Percentiles rank a stretch among this genome's conserved stretches.
Evolutionary conservation across 202 grass and related monocot species (phyloP).

Genomic region (Eragrostis tef): DNA sequence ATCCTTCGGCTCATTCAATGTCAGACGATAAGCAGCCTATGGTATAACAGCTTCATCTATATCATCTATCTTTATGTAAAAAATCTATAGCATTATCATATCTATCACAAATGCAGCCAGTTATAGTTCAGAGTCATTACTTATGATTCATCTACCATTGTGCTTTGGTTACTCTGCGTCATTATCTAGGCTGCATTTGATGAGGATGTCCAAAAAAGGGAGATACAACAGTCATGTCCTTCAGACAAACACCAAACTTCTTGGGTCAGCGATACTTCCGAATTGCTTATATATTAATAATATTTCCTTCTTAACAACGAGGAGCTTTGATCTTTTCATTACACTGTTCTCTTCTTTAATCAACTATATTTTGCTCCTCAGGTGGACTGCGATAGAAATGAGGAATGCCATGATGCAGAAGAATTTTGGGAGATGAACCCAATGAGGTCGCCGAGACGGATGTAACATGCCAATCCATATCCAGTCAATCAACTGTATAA

Average conservation of each 20-base stretch:
- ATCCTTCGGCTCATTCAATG: not conserved
- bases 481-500: no score
- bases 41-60: slow-evolving; percentile 20
- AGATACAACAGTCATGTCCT: not conserved
- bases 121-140: not conserved
- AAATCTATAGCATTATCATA: no score
- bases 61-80: no score
- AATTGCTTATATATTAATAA: not conserved
- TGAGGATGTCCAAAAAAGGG: not conserved
- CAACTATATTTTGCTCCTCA: not conserved
- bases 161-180: not conserved
- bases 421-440: not conserved
- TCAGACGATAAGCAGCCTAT: not conserved
- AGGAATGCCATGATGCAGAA: not conserved
- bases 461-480: not conserved
- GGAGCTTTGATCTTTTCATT: not conserved
- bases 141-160: not conserved
- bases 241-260: not conserved
- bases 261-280: slow-evolving; percentile 15
- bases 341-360: not conserved
- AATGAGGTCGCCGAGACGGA: not conserved
- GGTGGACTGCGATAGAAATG: not conserved
- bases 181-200: slow-evolving; percentile 22
- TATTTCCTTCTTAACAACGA: not conserved
- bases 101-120: not conserved